Evolutionary conservation across 805 yeast genomes (phyloP).

Genomic region (Saccharomycopsis sp.): DNA sequence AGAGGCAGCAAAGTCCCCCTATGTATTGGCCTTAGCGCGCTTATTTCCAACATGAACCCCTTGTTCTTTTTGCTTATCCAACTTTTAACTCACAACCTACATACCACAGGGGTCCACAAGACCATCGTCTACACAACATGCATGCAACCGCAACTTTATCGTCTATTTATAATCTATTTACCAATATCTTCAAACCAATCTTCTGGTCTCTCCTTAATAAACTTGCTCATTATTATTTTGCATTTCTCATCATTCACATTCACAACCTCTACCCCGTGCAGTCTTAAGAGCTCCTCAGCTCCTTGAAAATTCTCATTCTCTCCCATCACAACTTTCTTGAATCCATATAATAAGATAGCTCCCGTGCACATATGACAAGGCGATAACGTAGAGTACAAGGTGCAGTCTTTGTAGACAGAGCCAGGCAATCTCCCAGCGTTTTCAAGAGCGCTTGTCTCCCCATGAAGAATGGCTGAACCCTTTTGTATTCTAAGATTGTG

Average conservation of each 20-base stretch:
- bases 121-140: too few relatives aligned
- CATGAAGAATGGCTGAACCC: constrained; percentile 78
- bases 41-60: too few relatives aligned
- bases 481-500: constrained; percentile 89
- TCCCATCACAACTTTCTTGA: constrained; percentile 81
- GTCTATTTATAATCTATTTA: constrained; percentile 23
- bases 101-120: too few relatives aligned
- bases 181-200: constrained; percentile 85
- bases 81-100: too few relatives aligned
- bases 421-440: constrained; percentile 88
- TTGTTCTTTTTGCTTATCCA: too few relatives aligned
- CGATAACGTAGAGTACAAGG: constrained; percentile 86
- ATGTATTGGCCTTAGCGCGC: too few relatives aligned
- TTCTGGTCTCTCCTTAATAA: constrained; percentile 69
- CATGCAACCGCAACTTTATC: too few relatives aligned
- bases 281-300: constrained; percentile 66
- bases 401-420: constrained; percentile 69
- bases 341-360: constrained; percentile 82
- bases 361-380: constrained; percentile 97
- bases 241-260: constrained; percentile 56
- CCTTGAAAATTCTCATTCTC: constrained; percentile 81
- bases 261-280: constrained; percentile 67
- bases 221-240: constrained; percentile 65
- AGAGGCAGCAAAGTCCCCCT: too few relatives aligned
- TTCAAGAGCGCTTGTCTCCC: constrained; percentile 85